A percentile compares a stretch with the other conserved stretches of the same genome.
Conservation (phyloP, 2,329 filamentous ascomycete species). For the Venturia aucupariae region DNA sequence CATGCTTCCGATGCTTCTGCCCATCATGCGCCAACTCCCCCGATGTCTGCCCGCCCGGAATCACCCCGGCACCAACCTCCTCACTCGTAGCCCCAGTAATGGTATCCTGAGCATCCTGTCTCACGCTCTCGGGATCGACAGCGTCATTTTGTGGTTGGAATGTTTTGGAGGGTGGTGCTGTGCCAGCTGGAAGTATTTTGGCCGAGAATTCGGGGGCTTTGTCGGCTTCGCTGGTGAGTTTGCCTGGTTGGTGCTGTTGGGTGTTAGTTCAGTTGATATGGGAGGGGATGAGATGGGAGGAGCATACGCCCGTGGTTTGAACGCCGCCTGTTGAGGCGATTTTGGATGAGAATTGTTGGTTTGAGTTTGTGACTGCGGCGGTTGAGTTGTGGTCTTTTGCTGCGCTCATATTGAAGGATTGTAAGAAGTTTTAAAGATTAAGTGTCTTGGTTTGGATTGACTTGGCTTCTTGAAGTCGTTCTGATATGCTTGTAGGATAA, state of each 20-base stretch:
- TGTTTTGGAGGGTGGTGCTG: conserved; percentile 45
- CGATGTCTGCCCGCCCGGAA: conserved; percentile 42
- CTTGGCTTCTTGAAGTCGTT: background rate
- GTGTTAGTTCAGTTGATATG: conserved; percentile 3
- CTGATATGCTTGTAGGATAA: background rate
- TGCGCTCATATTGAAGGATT: background rate
- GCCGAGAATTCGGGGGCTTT: conserved; percentile 53
- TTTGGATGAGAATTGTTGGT: conserved; percentile 3
- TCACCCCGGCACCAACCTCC: conserved; percentile 45
- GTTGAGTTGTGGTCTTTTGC: background rate
- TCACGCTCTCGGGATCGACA: conserved; percentile 33
- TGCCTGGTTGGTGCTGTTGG: conserved; percentile 54
- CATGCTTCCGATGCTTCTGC: conserved; percentile 32
- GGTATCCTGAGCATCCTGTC: conserved; percentile 37
- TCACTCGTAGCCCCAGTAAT: conserved; percentile 43
- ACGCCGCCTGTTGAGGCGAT: background rate
- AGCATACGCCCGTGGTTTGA: conserved; percentile 7
- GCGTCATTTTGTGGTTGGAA: conserved; percentile 38
- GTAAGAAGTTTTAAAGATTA: background rate
- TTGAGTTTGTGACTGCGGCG: background rate
- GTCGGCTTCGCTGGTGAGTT: conserved; percentile 50
- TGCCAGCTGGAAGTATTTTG: conserved; percentile 51
- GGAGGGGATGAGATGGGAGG: background rate
- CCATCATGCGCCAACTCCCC: conserved; percentile 41
- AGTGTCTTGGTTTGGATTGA: too few relatives aligned